phyloP scores from a whole-genome alignment of 2,329 filamentous ascomycete species.

The Penicillium sclerotigenum region DNA sequence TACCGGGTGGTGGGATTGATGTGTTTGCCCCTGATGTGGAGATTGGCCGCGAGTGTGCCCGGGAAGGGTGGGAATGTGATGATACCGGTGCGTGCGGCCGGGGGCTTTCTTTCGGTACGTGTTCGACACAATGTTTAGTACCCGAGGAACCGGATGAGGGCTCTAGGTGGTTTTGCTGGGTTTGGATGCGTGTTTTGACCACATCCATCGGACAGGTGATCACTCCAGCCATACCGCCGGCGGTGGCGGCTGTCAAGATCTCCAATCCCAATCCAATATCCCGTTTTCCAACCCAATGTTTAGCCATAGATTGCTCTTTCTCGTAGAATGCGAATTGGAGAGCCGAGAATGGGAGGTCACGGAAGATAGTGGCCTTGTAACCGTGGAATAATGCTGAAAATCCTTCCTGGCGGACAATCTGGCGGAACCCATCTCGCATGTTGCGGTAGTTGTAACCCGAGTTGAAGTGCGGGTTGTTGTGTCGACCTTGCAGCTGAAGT shows the following conservation, averaged over 20 bases:
- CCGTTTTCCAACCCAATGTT: conserved; percentile 70
- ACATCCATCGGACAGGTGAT: conserved; percentile 96
- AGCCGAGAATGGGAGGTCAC: conserved; percentile 92
- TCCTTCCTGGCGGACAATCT: conserved; percentile 80
- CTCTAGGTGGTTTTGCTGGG: conserved; percentile 65
- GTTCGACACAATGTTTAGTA: conserved; percentile 29
- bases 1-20: conserved; percentile 72
- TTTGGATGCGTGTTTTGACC: conserved; percentile 94
- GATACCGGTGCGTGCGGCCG: conserved; percentile 25
- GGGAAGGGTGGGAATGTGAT: conserved; percentile 28
- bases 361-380: conserved; percentile 93
- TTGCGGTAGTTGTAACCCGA: conserved; percentile 95
- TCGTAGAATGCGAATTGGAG: conserved; percentile 98
- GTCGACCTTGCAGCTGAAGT: conserved; percentile 86
- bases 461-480: conserved; percentile 90
- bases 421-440: conserved; percentile 77
- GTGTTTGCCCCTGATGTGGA: conserved; percentile 89
- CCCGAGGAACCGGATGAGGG: conserved; percentile 21
- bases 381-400: conserved; percentile 85
- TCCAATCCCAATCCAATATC: conserved; percentile 85
- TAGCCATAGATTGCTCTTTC: conserved; percentile 80
- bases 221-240: conserved; percentile 87
- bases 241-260: conserved; percentile 81
- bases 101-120: conserved; percentile 29
- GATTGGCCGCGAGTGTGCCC: conserved; percentile 65